Conservation (phyloP, 1,284 basidiomycete species). For the Flammula alnicola region DNA sequence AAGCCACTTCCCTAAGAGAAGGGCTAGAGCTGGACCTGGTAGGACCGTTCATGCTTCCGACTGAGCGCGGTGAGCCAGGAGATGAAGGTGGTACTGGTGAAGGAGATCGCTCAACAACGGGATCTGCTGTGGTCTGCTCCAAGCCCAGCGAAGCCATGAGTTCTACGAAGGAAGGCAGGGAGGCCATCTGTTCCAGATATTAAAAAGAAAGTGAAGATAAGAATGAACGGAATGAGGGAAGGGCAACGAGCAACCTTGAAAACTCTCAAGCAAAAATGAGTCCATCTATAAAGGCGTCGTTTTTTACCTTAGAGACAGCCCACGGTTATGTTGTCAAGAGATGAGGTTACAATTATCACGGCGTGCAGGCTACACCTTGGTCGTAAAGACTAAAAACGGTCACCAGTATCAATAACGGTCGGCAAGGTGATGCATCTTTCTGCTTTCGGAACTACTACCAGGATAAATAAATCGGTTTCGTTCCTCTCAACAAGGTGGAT, state of each 20-base stretch:
- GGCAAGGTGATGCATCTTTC: slow-evolving; percentile 52
- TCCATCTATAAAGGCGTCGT: slow-evolving; percentile 42
- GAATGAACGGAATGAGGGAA: slow-evolving; percentile 38
- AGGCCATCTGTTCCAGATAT: slow-evolving; percentile 51
- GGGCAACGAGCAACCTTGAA: slow-evolving; percentile 40
- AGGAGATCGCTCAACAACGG: slow-evolving; percentile 32
- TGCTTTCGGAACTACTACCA: slow-evolving; percentile 29
- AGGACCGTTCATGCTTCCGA: slow-evolving; percentile 20
- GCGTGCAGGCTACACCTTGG: slow-evolving; percentile 36
- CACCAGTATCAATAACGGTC: slow-evolving; percentile 44
- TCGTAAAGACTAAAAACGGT: slow-evolving; percentile 41
- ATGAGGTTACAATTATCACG: slow-evolving; percentile 48
- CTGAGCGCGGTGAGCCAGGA: slow-evolving; percentile 37
- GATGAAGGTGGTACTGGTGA: slow-evolving; percentile 46
- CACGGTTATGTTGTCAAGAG: slow-evolving; percentile 56
- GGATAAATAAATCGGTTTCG: slow-evolving; percentile 20
- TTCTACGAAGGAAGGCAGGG: slow-evolving; percentile 82
- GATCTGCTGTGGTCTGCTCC: slow-evolving; percentile 44
- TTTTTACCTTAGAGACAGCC: slow-evolving; percentile 53
- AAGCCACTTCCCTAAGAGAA: slow-evolving; percentile 46
- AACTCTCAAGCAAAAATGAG: slow-evolving; percentile 27
- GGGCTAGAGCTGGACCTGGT: slow-evolving; percentile 48
- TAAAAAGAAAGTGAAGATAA: slow-evolving; percentile 37
- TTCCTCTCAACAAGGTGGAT: slow-evolving; percentile 15
- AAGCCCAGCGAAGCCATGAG: slow-evolving; percentile 82